Percentiles rank a stretch among this genome's conserved stretches.
phyloP scores from a whole-genome alignment of 768 basidiomycete genomes.

The Naganishia onofrii region DNA sequence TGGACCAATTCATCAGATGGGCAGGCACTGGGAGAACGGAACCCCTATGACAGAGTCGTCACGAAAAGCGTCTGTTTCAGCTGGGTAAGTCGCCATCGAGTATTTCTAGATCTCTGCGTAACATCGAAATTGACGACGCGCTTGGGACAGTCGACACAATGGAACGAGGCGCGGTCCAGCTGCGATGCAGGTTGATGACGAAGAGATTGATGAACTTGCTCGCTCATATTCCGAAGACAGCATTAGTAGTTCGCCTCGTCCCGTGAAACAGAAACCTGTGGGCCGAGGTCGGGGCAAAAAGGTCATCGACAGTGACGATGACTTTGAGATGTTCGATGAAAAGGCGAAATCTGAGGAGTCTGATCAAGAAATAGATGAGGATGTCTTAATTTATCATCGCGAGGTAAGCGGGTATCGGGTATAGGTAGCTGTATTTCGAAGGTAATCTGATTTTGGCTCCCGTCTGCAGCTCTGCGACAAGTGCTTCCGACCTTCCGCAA shows the following conservation, averaged over 20 bases:
- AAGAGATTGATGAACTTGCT: slow-evolving; percentile 14
- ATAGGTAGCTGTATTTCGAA: background rate
- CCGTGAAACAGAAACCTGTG: background rate
- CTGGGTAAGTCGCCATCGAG: background rate
- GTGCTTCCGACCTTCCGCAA: slow-evolving; percentile 17
- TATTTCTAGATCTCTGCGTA: background rate
- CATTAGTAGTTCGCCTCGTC: background rate
- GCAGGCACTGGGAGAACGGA: background rate
- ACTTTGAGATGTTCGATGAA: background rate
- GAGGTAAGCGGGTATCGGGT: background rate
- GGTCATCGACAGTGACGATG: slow-evolving; percentile 3
- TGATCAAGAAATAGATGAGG: slow-evolving; percentile 1
- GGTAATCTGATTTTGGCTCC: background rate
- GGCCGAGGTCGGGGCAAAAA: slow-evolving; percentile 7
- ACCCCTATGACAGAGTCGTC: background rate
- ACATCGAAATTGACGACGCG: background rate
- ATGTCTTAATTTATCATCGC: slow-evolving; percentile 18
- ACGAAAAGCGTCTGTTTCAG: background rate
- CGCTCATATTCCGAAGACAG: slow-evolving; percentile 23
- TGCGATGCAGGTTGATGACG: background rate
- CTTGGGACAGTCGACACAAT: background rate
- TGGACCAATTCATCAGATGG: background rate
- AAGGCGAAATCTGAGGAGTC: slow-evolving; percentile 6
- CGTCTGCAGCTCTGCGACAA: slow-evolving; percentile 23
- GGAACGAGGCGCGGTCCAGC: background rate